These are phyloP conservation scores for Nannochloropsis gaditana DNA, from an alignment of 108 stramenopile species.

Conservation along the genomic window DNA sequence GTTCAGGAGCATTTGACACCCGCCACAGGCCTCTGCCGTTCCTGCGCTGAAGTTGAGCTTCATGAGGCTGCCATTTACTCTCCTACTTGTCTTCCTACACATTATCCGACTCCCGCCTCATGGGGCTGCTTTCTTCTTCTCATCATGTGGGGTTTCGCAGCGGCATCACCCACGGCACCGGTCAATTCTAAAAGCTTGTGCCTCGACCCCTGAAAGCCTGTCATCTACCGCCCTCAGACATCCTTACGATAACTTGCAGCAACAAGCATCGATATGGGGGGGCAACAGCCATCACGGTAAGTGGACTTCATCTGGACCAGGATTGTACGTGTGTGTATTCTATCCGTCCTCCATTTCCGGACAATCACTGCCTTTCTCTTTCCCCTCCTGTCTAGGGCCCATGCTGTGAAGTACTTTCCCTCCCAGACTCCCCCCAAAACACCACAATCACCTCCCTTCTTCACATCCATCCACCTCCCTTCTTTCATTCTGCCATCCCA, in stretches of 20 bases:
- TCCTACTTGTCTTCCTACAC: too few species aligned
- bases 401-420: not conserved
- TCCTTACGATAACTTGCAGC: constrained; percentile 1
- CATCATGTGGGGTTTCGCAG: too few species aligned
- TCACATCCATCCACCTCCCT: not conserved
- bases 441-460: not conserved
- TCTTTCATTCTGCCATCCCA: not conserved
- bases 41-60: too few species aligned
- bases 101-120: too few species aligned
- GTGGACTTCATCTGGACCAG: not conserved
- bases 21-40: too few species aligned
- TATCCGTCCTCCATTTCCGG: not conserved
- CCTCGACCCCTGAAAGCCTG: too few species aligned
- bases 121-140: too few species aligned
- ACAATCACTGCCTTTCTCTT: not conserved
- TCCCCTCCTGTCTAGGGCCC: too few species aligned
- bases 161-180: too few species aligned
- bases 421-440: not conserved
- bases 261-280: not conserved
- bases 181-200: too few species aligned
- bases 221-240: not conserved
- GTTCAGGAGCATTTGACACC: too few species aligned
- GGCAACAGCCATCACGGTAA: not conserved
- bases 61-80: too few species aligned
- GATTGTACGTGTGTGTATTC: not conserved